Percentiles rank a stretch among this genome's conserved stretches.
Conservation (phyloP, 2,329 filamentous ascomycete species). For the Boeremia exigua region DNA sequence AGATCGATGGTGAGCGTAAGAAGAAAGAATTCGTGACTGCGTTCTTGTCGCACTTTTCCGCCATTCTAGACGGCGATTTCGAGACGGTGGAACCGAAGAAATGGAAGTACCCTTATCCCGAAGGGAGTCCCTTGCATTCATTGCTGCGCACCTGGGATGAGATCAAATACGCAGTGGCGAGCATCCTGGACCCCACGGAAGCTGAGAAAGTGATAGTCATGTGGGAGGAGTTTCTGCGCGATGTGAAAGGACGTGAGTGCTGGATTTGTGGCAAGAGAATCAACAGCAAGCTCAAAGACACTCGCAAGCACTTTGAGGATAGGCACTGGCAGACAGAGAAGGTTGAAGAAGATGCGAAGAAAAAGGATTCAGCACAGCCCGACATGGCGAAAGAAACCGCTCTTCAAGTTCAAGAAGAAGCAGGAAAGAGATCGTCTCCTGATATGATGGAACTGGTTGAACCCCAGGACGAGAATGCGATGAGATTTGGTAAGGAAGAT, state of each 20-base stretch:
- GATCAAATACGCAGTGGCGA: constrained; percentile 19
- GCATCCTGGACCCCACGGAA: constrained; percentile 9
- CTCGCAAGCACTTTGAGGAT: constrained; percentile 19
- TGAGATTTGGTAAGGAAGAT: neutral
- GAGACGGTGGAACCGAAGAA: constrained; percentile 2
- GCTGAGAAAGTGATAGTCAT: constrained; percentile 4
- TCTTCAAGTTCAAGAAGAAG: neutral
- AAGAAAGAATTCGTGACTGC: constrained; percentile 11
- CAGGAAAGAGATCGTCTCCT: neutral
- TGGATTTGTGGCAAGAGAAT: constrained; percentile 16
- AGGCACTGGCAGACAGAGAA: constrained; percentile 18
- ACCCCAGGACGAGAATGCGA: neutral
- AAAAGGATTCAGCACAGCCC: neutral
- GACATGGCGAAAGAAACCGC: no score
- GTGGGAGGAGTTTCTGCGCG: constrained; percentile 18
- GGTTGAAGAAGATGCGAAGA: neutral
- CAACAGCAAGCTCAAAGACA: constrained; percentile 8
- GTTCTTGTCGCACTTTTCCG: constrained; percentile 7
- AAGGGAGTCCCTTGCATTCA: constrained; percentile 7
- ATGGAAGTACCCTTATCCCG: neutral
- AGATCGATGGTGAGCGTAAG: constrained; percentile 15
- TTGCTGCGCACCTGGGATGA: constrained; percentile 22
- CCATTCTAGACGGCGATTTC: constrained; percentile 19
- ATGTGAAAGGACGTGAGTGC: constrained; percentile 12
- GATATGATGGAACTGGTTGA: neutral